These are phyloP conservation scores for Ustilago trichophora DNA, from an alignment of 1,284 basidiomycete genomes.

Conservation along the genomic window DNA sequence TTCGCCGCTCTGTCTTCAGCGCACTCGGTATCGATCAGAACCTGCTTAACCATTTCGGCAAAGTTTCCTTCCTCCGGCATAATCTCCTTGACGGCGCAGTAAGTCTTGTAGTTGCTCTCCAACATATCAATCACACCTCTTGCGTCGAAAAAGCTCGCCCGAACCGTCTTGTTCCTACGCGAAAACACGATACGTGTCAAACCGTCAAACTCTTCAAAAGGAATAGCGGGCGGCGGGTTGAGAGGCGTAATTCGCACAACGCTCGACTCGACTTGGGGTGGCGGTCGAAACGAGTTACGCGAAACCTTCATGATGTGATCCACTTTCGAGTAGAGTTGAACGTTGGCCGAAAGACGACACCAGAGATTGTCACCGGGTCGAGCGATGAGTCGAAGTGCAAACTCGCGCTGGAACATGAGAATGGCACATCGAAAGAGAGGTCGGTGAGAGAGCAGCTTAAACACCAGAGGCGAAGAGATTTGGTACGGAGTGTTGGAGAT, in stretches of 20 bases:
- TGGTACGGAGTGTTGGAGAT: constrained; percentile 99
- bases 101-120: constrained; percentile 93
- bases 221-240: constrained; percentile 92
- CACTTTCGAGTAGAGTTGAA: constrained; percentile 93
- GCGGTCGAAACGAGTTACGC: constrained; percentile 94
- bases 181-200: constrained; percentile 88
- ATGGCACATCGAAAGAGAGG: constrained; percentile 92
- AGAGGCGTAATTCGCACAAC: constrained; percentile 91
- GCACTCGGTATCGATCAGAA: constrained; percentile 76
- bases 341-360: constrained; percentile 94
- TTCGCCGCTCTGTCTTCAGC: constrained; percentile 79
- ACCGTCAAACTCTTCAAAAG: constrained; percentile 98
- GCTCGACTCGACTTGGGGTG: constrained; percentile 90
- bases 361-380: constrained; percentile 85
- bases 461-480: constrained; percentile 96
- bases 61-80: constrained; percentile 45
- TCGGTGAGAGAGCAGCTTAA: constrained; percentile 94
- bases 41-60: constrained; percentile 74
- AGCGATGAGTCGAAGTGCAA: constrained; percentile 90
- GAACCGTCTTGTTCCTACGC: constrained; percentile 86
- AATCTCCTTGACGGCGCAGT: constrained; percentile 77
- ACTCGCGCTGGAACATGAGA: constrained; percentile 99
- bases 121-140: constrained; percentile 94
- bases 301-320: constrained; percentile 96
- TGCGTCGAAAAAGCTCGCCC: constrained; percentile 82